Conservation (phyloP, 805 yeast species). For the Pichia membranifaciens region DNA sequence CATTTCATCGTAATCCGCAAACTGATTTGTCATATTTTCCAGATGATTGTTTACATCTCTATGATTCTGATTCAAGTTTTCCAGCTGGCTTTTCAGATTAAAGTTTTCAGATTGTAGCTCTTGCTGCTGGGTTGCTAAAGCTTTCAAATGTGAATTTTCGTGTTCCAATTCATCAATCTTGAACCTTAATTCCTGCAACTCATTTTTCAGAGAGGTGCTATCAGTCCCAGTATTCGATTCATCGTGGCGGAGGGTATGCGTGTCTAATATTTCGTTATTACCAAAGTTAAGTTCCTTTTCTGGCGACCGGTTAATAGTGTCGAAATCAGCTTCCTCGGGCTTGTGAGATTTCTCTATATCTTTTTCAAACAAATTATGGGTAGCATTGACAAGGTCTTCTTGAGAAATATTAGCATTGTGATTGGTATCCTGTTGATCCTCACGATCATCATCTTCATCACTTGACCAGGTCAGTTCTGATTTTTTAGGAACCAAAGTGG, state of each 20-base stretch:
- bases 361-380: slow-evolving; percentile 14
- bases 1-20: slow-evolving; percentile 8
- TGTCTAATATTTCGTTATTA: slow-evolving; percentile 13
- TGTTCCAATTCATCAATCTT: slow-evolving; percentile 7
- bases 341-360: slow-evolving; percentile 7
- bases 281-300: slow-evolving; percentile 7
- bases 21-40: slow-evolving; percentile 1
- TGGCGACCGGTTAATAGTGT: not conserved
- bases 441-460: slow-evolving; percentile 63
- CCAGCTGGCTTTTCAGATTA: slow-evolving; percentile 5
- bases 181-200: not conserved
- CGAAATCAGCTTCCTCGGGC: not conserved
- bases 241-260: slow-evolving; percentile 11
- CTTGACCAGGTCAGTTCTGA: slow-evolving; percentile 86
- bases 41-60: slow-evolving; percentile 1
- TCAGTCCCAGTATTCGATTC: not conserved
- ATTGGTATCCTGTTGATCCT: slow-evolving; percentile 7
- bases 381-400: not conserved
- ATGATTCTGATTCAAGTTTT: slow-evolving; percentile 3
- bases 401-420: not conserved
- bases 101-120: slow-evolving; percentile 5
- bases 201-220: not conserved
- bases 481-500: slow-evolving; percentile 77
- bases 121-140: not conserved
- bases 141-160: slow-evolving; percentile 10